A percentile compares a stretch with the other conserved stretches of the same genome.
These are phyloP conservation scores for Pestalotiopsis fici DNA, from an alignment of 2,329 filamentous ascomycete species.

Conservation along the genomic window DNA sequence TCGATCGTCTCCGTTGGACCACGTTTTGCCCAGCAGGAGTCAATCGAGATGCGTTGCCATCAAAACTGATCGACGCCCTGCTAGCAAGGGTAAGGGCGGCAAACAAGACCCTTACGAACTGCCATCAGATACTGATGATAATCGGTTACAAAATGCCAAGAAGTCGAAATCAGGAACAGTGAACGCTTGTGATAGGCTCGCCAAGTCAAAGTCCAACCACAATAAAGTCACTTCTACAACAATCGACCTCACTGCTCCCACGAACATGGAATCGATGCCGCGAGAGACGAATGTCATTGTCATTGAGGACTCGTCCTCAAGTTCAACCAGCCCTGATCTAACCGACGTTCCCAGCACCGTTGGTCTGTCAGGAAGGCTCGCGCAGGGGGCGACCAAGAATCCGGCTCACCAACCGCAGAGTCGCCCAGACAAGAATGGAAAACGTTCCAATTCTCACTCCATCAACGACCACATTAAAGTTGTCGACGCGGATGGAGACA, in stretches of 20 bases:
- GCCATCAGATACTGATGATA: neutral
- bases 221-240: neutral
- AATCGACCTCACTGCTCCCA: neutral
- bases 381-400: neutral
- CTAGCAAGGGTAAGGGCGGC: neutral
- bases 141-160: neutral
- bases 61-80: neutral
- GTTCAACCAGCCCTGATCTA: neutral
- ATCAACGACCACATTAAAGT: neutral
- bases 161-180: neutral
- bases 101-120: constrained; percentile 4
- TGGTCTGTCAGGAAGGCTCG: neutral
- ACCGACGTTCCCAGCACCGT: neutral
- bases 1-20: neutral
- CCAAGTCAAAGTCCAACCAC: neutral
- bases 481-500: neutral
- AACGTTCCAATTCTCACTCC: neutral
- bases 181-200: neutral
- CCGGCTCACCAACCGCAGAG: neutral
- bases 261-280: neutral
- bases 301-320: neutral
- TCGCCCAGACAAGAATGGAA: neutral
- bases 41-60: neutral
- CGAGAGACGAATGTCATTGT: neutral
- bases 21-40: neutral